Percentiles rank a stretch among this genome's conserved stretches.
These are phyloP conservation scores for Davidsoniella australis DNA, from an alignment of 2,329 filamentous ascomycete species.

Conservation along the genomic window DNA sequence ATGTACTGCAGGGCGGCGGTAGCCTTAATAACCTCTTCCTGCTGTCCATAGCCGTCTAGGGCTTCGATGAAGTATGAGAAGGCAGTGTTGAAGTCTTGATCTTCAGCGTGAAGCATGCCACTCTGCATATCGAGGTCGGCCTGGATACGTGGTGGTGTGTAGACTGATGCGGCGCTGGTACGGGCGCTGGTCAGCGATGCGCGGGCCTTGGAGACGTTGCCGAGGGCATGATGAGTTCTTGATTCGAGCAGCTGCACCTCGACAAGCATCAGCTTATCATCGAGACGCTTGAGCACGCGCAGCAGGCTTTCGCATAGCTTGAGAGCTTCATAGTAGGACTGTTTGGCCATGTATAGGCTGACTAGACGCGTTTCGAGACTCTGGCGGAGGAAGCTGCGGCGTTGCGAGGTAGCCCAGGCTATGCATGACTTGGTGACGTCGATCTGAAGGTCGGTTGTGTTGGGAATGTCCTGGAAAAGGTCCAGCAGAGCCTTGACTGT, in stretches of 20 bases:
- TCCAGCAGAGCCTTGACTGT: conserved; percentile 91
- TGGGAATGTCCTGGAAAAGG: conserved; percentile 82
- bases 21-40: conserved; percentile 77
- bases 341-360: conserved; percentile 87
- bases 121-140: conserved; percentile 98
- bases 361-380: conserved; percentile 95
- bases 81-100: conserved; percentile 96
- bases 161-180: conserved; percentile 90
- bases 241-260: conserved; percentile 97
- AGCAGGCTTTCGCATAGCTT: conserved; percentile 92
- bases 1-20: conserved; percentile 98
- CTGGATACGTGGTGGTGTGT: conserved; percentile 87
- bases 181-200: conserved; percentile 87
- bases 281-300: conserved; percentile 89
- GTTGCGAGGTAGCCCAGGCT: conserved; percentile 93
- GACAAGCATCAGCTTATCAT: conserved; percentile 95
- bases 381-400: conserved; percentile 89
- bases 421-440: conserved; percentile 96
- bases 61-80: conserved; percentile 99
- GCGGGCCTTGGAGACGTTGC: conserved; percentile 89
- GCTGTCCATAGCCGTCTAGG: conserved; percentile 85
- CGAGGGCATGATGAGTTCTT: conserved; percentile 88
- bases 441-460: conserved; percentile 88
- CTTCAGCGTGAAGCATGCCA: conserved; percentile 95
- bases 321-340: conserved; percentile 92